Conservation (phyloP, 2,329 filamentous ascomycete species). For the Drechslera avenae region DNA sequence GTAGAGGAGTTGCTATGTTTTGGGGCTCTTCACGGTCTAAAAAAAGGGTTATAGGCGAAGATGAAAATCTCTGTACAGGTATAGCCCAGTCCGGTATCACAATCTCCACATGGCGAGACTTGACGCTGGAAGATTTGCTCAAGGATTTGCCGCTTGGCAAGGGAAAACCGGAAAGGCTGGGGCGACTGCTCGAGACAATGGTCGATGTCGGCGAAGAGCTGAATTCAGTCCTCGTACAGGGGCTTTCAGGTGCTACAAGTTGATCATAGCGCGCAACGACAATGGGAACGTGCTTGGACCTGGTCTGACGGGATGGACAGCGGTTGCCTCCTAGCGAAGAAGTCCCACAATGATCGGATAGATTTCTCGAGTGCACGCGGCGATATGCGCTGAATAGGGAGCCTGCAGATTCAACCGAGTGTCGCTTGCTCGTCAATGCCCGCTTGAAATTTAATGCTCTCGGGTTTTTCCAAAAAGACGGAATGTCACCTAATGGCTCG, state of each 20-base stretch:
- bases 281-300: slow-evolving; percentile 53
- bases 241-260: slow-evolving; percentile 44
- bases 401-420: slow-evolving; percentile 38
- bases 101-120: slow-evolving; percentile 57
- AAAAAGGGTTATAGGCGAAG: slow-evolving; percentile 39
- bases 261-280: slow-evolving; percentile 51
- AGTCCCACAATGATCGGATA: slow-evolving; percentile 26
- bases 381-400: slow-evolving; percentile 31
- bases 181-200: slow-evolving; percentile 35
- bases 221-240: slow-evolving; percentile 41
- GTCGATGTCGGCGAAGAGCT: slow-evolving; percentile 43
- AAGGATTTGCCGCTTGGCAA: slow-evolving; percentile 37
- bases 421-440: slow-evolving; percentile 33
- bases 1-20: slow-evolving; percentile 24
- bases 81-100: slow-evolving; percentile 53
- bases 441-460: slow-evolving; percentile 38
- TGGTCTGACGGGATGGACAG: slow-evolving; percentile 31
- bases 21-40: slow-evolving; percentile 26
- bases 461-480: slow-evolving; percentile 42
- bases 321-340: slow-evolving; percentile 25
- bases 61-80: slow-evolving; percentile 48
- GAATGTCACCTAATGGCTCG: slow-evolving; percentile 39
- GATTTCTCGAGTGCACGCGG: slow-evolving; percentile 28
- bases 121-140: slow-evolving; percentile 37
- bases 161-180: slow-evolving; percentile 37